Conservation (phyloP, 2,329 filamentous ascomycete species). For the Xylaria sp. region DNA sequence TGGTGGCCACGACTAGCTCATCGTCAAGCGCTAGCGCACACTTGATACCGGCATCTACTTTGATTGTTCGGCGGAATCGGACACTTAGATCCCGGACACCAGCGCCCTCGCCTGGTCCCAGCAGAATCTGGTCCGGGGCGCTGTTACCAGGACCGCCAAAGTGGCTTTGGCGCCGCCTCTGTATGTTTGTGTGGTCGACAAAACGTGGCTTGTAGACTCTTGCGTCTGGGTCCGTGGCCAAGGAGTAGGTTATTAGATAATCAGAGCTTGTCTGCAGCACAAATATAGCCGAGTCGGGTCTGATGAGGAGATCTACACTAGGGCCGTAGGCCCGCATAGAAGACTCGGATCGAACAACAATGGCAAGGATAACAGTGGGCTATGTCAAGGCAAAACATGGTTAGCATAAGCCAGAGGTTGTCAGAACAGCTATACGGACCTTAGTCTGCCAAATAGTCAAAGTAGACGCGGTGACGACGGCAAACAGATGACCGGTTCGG, state of each 20-base stretch:
- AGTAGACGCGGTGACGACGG: conserved; percentile 84
- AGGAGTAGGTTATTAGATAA: conserved; percentile 93
- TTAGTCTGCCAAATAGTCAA: conserved; percentile 98
- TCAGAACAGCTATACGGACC: conserved; percentile 60
- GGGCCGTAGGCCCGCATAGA: conserved; percentile 86
- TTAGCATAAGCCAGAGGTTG: conserved; percentile 41
- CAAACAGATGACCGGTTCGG: conserved; percentile 83
- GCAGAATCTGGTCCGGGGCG: conserved; percentile 70
- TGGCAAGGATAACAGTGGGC: conserved; percentile 89
- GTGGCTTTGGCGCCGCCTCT: conserved; percentile 70
- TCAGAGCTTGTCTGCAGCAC: conserved; percentile 88
- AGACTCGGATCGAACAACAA: conserved; percentile 81
- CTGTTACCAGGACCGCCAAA: conserved; percentile 66
- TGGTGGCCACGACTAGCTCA: conserved; percentile 90
- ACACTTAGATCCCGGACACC: conserved; percentile 89
- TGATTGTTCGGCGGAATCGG: conserved; percentile 96
- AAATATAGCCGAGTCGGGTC: conserved; percentile 91
- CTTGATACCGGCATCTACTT: conserved; percentile 94
- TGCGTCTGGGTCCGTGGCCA: conserved; percentile 84
- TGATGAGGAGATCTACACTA: conserved; percentile 85
- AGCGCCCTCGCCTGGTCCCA: conserved; percentile 83
- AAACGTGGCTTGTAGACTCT: conserved; percentile 89
- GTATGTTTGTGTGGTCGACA: conserved; percentile 71
- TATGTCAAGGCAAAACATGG: conserved; percentile 54
- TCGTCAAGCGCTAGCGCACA: conserved; percentile 90